Percentiles rank a stretch among this genome's conserved stretches.
phyloP scores from a whole-genome alignment of 352 stramenopile genomes.

The Globisporangium cystogenes region DNA sequence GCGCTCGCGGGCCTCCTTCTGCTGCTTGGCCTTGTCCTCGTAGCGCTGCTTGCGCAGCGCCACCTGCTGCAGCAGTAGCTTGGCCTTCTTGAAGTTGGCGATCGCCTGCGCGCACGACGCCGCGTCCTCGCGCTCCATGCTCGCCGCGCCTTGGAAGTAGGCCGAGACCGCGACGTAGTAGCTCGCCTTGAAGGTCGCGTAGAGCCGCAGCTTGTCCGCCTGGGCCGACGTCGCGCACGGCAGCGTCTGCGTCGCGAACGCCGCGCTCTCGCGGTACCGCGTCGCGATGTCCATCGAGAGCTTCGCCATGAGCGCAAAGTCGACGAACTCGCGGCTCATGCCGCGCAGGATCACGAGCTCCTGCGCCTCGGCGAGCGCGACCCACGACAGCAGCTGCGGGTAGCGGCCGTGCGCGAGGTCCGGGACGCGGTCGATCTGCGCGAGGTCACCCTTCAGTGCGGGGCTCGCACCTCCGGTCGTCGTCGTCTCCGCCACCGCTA shows the following conservation, averaged over 20 bases:
- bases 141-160: conserved; percentile 61
- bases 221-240: conserved; percentile 29
- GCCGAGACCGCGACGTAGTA: conserved; percentile 54
- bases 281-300: conserved; percentile 47
- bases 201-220: conserved; percentile 35
- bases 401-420: conserved; percentile 48
- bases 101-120: conserved; percentile 46
- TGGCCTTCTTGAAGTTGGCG: conserved; percentile 51
- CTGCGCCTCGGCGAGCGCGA: conserved; percentile 57
- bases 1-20: conserved; percentile 33
- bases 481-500: too few relatives aligned
- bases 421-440: conserved; percentile 35
- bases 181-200: conserved; percentile 46
- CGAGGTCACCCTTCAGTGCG: conserved; percentile 22
- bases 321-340: conserved; percentile 48
- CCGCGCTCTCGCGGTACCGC: conserved; percentile 39
- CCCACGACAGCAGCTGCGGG: conserved; percentile 43
- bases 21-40: conserved; percentile 24
- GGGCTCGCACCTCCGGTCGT: too few relatives aligned
- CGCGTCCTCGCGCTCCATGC: conserved; percentile 48
- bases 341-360: conserved; percentile 61
- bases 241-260: conserved; percentile 23
- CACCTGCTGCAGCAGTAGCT: conserved; percentile 25
- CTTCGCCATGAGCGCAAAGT: conserved; percentile 65
- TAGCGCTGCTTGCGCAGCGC: conserved; percentile 28